Percentiles rank a stretch among this genome's conserved stretches.
phyloP scores from a whole-genome alignment of 202 grass and related monocot species.

The Miscanthus sacchariflorus region DNA sequence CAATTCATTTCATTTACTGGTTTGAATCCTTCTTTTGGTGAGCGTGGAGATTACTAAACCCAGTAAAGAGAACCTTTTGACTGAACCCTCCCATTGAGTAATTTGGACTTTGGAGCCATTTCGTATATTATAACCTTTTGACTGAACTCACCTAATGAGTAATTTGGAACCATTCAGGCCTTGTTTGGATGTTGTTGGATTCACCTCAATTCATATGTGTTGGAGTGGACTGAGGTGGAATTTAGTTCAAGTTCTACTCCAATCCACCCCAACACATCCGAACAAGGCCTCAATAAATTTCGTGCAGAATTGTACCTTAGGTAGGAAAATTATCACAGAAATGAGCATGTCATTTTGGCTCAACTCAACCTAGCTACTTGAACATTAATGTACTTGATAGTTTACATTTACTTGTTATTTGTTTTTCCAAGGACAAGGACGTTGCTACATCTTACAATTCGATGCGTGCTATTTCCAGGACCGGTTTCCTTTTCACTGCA shows the following conservation, averaged over 20 bases:
- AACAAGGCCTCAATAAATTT: background rate
- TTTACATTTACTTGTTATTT: background rate
- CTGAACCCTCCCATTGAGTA: background rate
- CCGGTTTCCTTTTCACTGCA: conserved; percentile 72
- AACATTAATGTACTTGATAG: background rate
- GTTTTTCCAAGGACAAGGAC: background rate
- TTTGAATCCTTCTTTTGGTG: background rate
- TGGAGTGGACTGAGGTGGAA: too few species aligned
- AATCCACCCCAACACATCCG: too few species aligned
- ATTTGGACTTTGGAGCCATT: background rate
- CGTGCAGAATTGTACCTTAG: background rate
- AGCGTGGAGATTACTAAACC: background rate
- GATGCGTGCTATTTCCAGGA: conserved; percentile 41
- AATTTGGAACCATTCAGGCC: background rate
- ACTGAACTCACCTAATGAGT: background rate
- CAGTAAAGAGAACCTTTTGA: background rate
- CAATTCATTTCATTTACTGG: background rate
- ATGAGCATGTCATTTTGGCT: background rate
- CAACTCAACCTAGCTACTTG: background rate
- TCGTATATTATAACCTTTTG: background rate
- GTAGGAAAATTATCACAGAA: background rate
- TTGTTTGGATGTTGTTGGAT: too few species aligned
- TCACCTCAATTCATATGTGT: too few species aligned
- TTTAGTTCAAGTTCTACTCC: too few species aligned
- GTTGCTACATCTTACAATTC: background rate